These are phyloP conservation scores for Metarhizium rileyi DNA, from an alignment of 2,329 filamentous ascomycete species.

Conservation along the genomic window DNA sequence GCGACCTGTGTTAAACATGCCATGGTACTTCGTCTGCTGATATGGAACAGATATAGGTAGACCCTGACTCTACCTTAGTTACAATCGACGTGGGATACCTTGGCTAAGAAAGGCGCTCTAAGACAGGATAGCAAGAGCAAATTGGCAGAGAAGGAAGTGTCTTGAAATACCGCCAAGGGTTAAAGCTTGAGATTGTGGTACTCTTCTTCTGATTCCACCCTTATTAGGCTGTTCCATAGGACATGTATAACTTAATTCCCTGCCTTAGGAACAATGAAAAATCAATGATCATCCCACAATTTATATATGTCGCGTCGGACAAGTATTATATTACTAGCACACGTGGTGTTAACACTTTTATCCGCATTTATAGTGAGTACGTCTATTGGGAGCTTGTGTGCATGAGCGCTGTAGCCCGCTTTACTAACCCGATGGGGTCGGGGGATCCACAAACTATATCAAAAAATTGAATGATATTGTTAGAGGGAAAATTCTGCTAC, in stretches of 20 bases:
- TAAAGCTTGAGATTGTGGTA: slow-evolving; percentile 7
- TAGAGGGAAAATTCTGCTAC: too few relatives aligned
- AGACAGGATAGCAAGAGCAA: slow-evolving; percentile 7
- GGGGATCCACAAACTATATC: too few relatives aligned
- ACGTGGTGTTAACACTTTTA: slow-evolving; percentile 1
- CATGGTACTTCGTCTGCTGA: background rate
- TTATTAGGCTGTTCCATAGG: slow-evolving; percentile 4
- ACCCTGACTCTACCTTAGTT: background rate
- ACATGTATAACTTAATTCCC: background rate
- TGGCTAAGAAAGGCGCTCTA: slow-evolving; percentile 6
- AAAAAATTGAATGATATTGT: too few relatives aligned
- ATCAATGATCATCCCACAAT: slow-evolving; percentile 6
- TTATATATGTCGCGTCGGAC: slow-evolving; percentile 3
- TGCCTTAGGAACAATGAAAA: slow-evolving; percentile 5
- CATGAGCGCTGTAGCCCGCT: too few relatives aligned
- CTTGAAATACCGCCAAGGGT: slow-evolving; percentile 4
- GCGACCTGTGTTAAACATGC: background rate
- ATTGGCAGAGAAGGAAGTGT: slow-evolving; percentile 5
- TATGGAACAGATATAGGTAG: background rate
- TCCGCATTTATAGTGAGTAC: slow-evolving; percentile 4
- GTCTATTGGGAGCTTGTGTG: too few relatives aligned
- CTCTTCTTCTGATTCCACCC: slow-evolving; percentile 5
- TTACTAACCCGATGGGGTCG: too few relatives aligned
- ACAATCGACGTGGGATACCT: slow-evolving; percentile 2
- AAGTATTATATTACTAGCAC: slow-evolving; percentile 5